Conservation (phyloP, 441 rosid genomes). For the Gossypium trilobum region DNA sequence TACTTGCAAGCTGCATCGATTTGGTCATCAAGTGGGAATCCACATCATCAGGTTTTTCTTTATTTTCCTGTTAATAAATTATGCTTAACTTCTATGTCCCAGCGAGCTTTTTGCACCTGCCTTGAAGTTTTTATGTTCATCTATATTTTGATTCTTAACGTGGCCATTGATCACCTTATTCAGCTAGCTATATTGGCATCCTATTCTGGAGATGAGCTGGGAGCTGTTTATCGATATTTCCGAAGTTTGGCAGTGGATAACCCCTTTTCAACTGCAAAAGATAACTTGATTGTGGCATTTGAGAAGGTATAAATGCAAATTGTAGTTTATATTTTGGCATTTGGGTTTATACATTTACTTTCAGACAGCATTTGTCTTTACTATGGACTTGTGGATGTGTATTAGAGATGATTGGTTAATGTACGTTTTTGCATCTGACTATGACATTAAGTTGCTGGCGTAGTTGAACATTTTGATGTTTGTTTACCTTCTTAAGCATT, state of each 20-base stretch:
- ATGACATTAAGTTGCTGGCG: neutral
- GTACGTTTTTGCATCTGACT: neutral
- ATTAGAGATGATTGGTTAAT: neutral
- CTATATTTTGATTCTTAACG: neutral
- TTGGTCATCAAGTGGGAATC: constrained; percentile 81
- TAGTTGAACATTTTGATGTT: neutral
- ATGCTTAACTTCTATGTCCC: neutral
- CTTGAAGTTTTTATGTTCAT: neutral
- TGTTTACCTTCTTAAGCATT: neutral
- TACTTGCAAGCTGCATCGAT: constrained; percentile 87
- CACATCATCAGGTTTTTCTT: constrained; percentile 83
- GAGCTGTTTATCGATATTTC: constrained; percentile 69
- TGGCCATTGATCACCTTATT: constrained; percentile 22
- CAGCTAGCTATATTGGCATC: constrained; percentile 96
- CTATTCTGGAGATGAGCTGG: constrained; percentile 71
- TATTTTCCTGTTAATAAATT: neutral
- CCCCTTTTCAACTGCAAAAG: constrained; percentile 91
- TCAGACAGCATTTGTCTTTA: neutral
- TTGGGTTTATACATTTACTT: neutral
- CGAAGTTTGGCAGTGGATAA: constrained; percentile 87
- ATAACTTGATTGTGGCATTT: constrained; percentile 89
- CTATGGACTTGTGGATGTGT: neutral
- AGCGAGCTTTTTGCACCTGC: neutral
- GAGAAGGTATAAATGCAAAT: constrained; percentile 54
- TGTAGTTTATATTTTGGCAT: neutral